These are phyloP conservation scores for Jamesozyma spencerorum DNA, from an alignment of 805 yeast genomes.

Conservation along the genomic window DNA sequence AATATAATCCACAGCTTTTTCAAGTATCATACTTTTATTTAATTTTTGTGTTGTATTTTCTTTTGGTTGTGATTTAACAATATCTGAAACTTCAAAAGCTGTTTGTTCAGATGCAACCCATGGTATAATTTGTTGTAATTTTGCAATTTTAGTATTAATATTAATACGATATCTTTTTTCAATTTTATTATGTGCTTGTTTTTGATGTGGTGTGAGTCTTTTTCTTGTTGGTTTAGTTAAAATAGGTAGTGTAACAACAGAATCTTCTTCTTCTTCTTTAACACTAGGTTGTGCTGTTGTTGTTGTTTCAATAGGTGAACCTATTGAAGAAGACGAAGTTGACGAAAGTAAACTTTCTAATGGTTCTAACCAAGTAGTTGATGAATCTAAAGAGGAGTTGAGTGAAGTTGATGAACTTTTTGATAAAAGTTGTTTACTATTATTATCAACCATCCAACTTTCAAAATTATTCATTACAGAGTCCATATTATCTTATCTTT, in stretches of 20 bases:
- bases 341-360: constrained; percentile 21
- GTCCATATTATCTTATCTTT: too few species aligned
- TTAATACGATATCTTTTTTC: constrained; percentile 63
- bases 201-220: constrained; percentile 49
- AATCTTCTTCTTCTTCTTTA: background rate
- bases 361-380: constrained; percentile 21
- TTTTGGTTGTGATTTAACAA: constrained; percentile 6
- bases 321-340: constrained; percentile 15
- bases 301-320: background rate
- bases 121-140: constrained; percentile 56
- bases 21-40: constrained; percentile 59
- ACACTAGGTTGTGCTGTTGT: background rate
- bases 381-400: constrained; percentile 2
- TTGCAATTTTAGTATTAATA: constrained; percentile 62
- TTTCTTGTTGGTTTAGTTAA: constrained; percentile 38
- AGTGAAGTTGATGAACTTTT: constrained; percentile 1
- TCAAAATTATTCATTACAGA: too few species aligned
- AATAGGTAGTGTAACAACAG: too few species aligned
- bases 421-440: background rate
- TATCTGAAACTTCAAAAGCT: constrained; percentile 40
- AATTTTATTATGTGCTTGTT: constrained; percentile 62
- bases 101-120: constrained; percentile 54
- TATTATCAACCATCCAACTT: background rate
- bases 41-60: constrained; percentile 31
- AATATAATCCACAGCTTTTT: constrained; percentile 58